Evolutionary conservation across 139 green algal species (phyloP).

Genomic region (Volvox reticuliferus): DNA sequence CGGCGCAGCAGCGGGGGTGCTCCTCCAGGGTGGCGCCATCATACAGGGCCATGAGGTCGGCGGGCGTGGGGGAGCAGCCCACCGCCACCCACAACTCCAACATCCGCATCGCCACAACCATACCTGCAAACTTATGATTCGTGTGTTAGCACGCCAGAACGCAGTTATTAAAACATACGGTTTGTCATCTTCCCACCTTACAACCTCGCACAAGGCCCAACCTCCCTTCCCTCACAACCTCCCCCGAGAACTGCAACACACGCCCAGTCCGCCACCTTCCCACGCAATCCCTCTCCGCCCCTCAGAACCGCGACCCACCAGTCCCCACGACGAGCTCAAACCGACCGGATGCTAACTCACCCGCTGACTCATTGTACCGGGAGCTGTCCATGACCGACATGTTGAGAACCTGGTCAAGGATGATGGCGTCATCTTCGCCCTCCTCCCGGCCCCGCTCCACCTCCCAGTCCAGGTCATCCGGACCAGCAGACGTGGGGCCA

Average conservation of each 20-base stretch:
- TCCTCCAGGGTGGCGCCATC: slow-evolving; percentile 4
- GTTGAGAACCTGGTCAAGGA: slow-evolving; percentile 29
- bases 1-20: background rate
- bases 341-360: background rate
- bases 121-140: background rate
- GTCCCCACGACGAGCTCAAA: background rate
- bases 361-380: slow-evolving; percentile 1
- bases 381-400: background rate
- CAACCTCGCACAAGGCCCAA: background rate
- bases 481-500: background rate
- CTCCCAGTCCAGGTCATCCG: slow-evolving; percentile 17
- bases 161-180: background rate
- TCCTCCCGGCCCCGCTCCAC: background rate
- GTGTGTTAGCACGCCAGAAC: too few species aligned
- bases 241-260: background rate
- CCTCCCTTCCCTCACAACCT: background rate
- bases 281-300: background rate
- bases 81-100: slow-evolving; percentile 14
- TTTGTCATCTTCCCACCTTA: background rate
- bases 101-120: slow-evolving; percentile 25
- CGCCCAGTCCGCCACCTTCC: background rate
- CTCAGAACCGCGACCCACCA: background rate
- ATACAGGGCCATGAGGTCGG: slow-evolving; percentile 14
- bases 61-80: slow-evolving; percentile 6
- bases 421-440: background rate